Conservation (phyloP, 176 grass and related monocot species). For the Phoenix dactylifera region DNA sequence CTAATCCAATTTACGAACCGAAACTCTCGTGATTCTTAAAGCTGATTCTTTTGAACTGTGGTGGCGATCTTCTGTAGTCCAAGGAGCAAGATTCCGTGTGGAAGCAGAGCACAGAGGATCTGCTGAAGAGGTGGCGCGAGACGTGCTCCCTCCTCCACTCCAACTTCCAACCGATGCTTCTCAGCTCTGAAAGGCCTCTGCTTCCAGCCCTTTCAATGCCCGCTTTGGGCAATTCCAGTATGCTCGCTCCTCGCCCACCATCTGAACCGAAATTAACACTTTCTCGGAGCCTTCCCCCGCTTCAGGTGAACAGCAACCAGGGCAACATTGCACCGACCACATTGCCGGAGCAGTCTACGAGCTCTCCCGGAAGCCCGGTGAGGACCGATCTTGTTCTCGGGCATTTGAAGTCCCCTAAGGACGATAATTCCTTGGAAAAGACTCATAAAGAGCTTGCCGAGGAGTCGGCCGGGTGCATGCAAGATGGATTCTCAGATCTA, state of each 20-base stretch:
- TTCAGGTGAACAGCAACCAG: conserved; percentile 35
- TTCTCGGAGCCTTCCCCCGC: conserved; percentile 10
- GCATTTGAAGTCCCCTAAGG: conserved; percentile 2
- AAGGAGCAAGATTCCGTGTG: conserved; percentile 49
- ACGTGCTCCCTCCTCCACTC: conserved; percentile 41
- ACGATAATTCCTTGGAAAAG: conserved; percentile 30
- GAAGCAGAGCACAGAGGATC: conserved; percentile 49
- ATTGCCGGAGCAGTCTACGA: conserved; percentile 28
- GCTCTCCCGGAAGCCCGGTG: conserved; percentile 57
- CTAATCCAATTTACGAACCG: neutral
- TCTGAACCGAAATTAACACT: conserved; percentile 31
- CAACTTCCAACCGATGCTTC: conserved; percentile 3
- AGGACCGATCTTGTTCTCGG: conserved; percentile 85
- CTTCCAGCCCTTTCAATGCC: conserved; percentile 29
- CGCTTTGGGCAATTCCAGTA: neutral
- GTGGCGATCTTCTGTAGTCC: conserved; percentile 23
- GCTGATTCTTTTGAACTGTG: neutral
- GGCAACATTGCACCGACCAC: conserved; percentile 27
- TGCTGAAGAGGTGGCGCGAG: conserved; percentile 79
- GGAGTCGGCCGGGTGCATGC: neutral
- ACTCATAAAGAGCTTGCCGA: conserved; percentile 13
- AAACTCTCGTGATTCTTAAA: too few relatives aligned
- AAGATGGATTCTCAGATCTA: conserved; percentile 31
- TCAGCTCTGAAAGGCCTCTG: neutral
- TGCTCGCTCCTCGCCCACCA: conserved; percentile 9